These are phyloP conservation scores for Acacia acuminata DNA, from an alignment of 306 rosid genomes.

Conservation along the genomic window DNA sequence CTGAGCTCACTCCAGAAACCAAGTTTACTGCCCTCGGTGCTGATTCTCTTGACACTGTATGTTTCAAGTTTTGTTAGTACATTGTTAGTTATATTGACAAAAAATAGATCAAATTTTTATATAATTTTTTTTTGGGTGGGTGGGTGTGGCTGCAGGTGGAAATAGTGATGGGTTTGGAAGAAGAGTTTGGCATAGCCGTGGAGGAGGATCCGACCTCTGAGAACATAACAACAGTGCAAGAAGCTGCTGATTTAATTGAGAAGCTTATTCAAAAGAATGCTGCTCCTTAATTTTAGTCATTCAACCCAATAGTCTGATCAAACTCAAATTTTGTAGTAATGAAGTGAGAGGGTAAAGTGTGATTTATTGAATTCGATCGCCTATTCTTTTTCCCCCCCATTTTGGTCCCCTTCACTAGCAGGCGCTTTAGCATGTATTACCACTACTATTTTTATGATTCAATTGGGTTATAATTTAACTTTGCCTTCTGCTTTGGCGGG, in stretches of 20 bases:
- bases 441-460: neutral
- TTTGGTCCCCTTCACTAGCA: neutral
- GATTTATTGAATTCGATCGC: neutral
- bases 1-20: conserved; percentile 49
- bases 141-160: conserved; percentile 43
- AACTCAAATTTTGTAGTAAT: neutral
- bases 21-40: conserved; percentile 57
- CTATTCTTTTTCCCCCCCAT: neutral
- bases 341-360: neutral
- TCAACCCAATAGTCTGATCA: neutral
- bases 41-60: conserved; percentile 62
- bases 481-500: neutral
- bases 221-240: conserved; percentile 48
- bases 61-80: neutral
- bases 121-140: neutral
- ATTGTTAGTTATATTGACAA: neutral
- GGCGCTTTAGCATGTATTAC: neutral
- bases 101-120: neutral
- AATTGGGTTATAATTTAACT: neutral
- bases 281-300: neutral
- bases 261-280: conserved; percentile 44
- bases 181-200: conserved; percentile 42
- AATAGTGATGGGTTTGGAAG: conserved; percentile 63
- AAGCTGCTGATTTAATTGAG: conserved; percentile 60
- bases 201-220: conserved; percentile 44